phyloP scores from a whole-genome alignment of 2,329 filamentous ascomycete species.

The Epichloe brachyelytri region DNA sequence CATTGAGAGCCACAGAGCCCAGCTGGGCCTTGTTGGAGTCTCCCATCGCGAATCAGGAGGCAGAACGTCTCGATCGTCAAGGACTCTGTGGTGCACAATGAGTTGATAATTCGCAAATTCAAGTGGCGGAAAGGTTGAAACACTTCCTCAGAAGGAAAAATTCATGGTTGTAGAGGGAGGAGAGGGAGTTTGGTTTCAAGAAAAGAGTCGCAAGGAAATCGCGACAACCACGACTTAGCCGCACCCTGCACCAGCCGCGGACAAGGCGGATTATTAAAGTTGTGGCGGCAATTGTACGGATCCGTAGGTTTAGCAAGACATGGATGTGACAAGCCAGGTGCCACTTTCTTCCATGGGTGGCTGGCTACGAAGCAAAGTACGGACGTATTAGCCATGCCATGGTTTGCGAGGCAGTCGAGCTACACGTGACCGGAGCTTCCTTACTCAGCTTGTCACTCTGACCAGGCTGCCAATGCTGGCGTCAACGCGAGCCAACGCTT shows the following conservation, averaged over 20 bases:
- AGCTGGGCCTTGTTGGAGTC: conserved; percentile 22
- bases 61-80: background rate
- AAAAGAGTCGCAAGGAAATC: background rate
- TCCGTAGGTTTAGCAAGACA: background rate
- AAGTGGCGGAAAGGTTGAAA: background rate
- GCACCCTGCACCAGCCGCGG: background rate
- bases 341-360: background rate
- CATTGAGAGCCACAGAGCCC: conserved; percentile 34
- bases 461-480: conserved; percentile 7
- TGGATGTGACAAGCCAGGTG: background rate
- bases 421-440: conserved; percentile 8
- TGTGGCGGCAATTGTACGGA: conserved; percentile 12
- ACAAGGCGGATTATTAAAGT: conserved; percentile 19
- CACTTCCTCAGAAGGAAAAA: background rate
- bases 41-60: conserved; percentile 17
- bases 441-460: conserved; percentile 9
- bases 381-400: background rate
- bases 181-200: background rate
- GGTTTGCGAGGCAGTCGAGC: background rate
- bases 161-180: background rate
- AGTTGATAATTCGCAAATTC: background rate
- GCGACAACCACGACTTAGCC: background rate
- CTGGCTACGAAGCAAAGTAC: background rate
- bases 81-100: background rate
- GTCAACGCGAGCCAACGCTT: conserved; percentile 6